These are phyloP conservation scores for Neckera pumila DNA, from an alignment of 225 moss, liverwort and hornwort genomes.

Conservation along the genomic window DNA sequence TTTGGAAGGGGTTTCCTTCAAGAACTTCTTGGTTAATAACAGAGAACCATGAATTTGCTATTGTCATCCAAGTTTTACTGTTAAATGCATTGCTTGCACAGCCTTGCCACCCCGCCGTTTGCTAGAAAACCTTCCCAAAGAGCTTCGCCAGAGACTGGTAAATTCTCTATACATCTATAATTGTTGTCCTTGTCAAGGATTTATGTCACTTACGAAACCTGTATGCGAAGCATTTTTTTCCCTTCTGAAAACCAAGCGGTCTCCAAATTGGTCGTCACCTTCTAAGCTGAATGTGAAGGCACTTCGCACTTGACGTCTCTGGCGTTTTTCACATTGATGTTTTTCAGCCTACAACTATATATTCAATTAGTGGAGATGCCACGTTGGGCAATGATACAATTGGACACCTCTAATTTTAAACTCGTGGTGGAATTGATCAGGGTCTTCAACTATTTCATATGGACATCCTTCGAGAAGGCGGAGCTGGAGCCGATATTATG, in stretches of 20 bases:
- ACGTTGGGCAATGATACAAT: neutral
- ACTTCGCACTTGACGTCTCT: neutral
- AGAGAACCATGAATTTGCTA: neutral
- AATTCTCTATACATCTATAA: neutral
- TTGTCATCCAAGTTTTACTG: neutral
- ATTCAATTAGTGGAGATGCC: neutral
- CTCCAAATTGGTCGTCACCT: neutral
- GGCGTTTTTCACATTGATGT: neutral
- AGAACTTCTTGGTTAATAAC: neutral
- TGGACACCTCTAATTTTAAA: neutral
- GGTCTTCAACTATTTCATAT: conserved; percentile 35
- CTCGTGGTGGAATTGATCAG: neutral
- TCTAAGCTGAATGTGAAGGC: neutral
- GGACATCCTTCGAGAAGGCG: conserved; percentile 50
- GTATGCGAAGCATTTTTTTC: neutral
- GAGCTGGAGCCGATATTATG: conserved; percentile 43
- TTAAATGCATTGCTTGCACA: neutral
- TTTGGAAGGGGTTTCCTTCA: too few species aligned
- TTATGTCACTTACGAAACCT: neutral
- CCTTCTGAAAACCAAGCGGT: neutral
- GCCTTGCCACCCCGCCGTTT: conserved; percentile 31
- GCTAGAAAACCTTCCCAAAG: conserved; percentile 39
- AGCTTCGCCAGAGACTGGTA: conserved; percentile 40
- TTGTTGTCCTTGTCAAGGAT: neutral
- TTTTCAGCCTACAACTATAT: neutral